phyloP scores from a whole-genome alignment of 352 stramenopile genomes.

The Stramenopiles sp. region DNA sequence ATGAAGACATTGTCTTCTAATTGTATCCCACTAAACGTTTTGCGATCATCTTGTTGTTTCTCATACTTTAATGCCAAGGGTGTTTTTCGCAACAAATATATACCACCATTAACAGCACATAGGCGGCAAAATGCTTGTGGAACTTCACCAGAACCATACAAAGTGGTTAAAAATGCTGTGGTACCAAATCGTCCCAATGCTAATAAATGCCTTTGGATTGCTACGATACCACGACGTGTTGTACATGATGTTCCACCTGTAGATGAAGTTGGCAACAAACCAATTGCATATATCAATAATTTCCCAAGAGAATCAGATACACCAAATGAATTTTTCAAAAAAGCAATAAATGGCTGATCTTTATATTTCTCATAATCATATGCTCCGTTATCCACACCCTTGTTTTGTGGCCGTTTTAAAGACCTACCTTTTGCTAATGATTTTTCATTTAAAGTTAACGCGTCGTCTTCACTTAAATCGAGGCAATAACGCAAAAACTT shows the following conservation, averaged over 20 bases:
- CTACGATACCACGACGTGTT: conserved; percentile 27
- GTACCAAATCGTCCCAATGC: conserved; percentile 56
- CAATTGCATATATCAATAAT: conserved; percentile 58
- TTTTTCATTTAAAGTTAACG: conserved; percentile 56
- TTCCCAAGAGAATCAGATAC: conserved; percentile 46
- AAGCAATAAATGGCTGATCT: conserved; percentile 32
- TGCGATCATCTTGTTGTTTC: conserved; percentile 23
- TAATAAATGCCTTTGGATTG: conserved; percentile 37
- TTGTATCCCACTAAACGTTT: conserved; percentile 18
- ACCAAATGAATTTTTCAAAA: conserved; percentile 43
- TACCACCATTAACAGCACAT: conserved; percentile 50
- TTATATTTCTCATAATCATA: neutral
- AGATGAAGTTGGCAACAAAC: conserved; percentile 26
- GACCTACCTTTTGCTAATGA: conserved; percentile 43
- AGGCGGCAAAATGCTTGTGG: conserved; percentile 60
- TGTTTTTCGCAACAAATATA: conserved; percentile 50
- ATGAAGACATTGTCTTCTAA: conserved; percentile 10
- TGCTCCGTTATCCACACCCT: conserved; percentile 30
- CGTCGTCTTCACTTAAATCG: conserved; percentile 48
- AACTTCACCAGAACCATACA: conserved; percentile 59
- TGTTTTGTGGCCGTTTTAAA: conserved; percentile 59
- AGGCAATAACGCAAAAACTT: conserved; percentile 66
- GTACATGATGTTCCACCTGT: conserved; percentile 24
- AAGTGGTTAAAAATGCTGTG: conserved; percentile 48
- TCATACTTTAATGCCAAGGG: conserved; percentile 32